Conservation (phyloP, 2,329 filamentous ascomycete species). For the Hymenoscyphus albidus region DNA sequence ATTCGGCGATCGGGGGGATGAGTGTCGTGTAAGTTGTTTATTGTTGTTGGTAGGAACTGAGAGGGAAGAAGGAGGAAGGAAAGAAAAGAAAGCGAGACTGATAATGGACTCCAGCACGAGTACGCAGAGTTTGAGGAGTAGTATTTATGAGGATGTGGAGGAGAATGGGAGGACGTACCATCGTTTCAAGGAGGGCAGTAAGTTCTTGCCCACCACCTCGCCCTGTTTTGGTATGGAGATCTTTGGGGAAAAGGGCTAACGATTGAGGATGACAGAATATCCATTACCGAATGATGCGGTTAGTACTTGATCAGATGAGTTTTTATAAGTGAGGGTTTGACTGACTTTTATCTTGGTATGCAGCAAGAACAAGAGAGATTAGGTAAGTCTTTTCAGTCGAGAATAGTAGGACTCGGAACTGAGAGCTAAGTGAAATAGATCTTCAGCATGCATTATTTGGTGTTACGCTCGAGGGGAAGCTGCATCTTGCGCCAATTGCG, state of each 20-base stretch:
- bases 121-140: conserved; percentile 1
- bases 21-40: conserved; percentile 4
- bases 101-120: background rate
- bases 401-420: background rate
- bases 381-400: background rate
- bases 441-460: conserved; percentile 17
- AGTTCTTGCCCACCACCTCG: background rate
- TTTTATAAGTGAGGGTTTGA: background rate
- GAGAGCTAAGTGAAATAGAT: conserved; percentile 11
- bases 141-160: conserved; percentile 33
- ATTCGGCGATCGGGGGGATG: conserved; percentile 10
- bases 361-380: conserved; percentile 12
- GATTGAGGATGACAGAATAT: conserved; percentile 15
- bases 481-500: conserved; percentile 21
- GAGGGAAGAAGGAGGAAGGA: background rate
- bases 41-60: background rate
- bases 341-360: background rate
- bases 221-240: background rate
- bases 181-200: conserved; percentile 23
- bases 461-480: conserved; percentile 13
- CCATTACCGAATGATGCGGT: conserved; percentile 23
- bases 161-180: conserved; percentile 34
- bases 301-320: background rate
- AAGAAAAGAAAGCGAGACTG: background rate
- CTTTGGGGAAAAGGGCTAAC: background rate